phyloP scores from a whole-genome alignment of 83 land plant species.

The Picea mariana region DNA sequence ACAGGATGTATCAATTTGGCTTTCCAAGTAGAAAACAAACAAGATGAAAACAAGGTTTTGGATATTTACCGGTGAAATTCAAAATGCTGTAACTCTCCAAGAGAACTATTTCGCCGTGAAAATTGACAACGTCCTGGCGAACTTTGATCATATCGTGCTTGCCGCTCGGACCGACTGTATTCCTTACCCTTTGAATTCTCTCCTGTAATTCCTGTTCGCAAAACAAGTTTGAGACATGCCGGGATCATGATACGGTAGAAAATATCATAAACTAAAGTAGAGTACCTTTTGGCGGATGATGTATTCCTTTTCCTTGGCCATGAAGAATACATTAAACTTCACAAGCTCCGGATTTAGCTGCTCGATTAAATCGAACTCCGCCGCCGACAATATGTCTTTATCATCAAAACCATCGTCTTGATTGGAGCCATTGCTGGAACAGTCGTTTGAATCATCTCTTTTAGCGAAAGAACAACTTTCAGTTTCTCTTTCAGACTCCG shows the following conservation, averaged over 20 bases:
- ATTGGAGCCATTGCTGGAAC: too few relatives aligned
- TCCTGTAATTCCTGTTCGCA: slow-evolving; percentile 27
- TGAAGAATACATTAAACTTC: slow-evolving; percentile 71
- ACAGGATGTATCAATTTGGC: not conserved
- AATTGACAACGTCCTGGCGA: slow-evolving; percentile 63
- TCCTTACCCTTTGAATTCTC: slow-evolving; percentile 14
- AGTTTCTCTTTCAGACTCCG: too few relatives aligned
- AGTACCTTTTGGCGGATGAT: slow-evolving; percentile 71
- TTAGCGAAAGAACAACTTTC: too few relatives aligned
- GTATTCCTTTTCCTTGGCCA: slow-evolving; percentile 78
- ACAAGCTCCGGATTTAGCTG: slow-evolving; percentile 62
- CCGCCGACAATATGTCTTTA: not conserved
- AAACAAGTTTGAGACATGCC: not conserved
- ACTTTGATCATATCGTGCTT: slow-evolving; percentile 36
- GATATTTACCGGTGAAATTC: slow-evolving; percentile 66
- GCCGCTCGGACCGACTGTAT: not conserved
- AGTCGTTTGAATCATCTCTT: too few relatives aligned
- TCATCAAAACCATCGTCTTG: not conserved
- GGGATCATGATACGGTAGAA: not conserved
- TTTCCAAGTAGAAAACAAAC: not conserved
- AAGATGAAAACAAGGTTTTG: not conserved
- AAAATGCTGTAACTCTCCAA: slow-evolving; percentile 80
- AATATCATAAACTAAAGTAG: not conserved
- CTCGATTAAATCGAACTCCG: slow-evolving; percentile 41
- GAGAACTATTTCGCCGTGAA: slow-evolving; percentile 82